Base-by-base conservation (phyloP, 352 stramenopile genomes). In the Pythium biforme region DNA sequence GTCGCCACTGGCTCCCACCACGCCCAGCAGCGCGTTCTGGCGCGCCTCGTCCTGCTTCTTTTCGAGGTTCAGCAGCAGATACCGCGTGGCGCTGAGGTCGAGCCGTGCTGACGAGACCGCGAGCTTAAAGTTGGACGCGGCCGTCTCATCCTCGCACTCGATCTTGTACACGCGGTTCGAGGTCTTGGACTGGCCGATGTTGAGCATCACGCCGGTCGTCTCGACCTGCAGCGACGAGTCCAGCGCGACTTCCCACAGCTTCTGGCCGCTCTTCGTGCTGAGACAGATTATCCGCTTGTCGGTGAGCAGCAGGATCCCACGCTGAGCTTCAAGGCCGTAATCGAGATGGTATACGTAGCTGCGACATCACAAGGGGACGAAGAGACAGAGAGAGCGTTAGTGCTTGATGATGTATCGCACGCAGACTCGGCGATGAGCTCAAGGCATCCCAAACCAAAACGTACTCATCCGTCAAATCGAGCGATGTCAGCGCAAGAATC, bases 281-380 rank as follows among this genome's bases (percentile, higher is more conserved):
- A 94, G 66, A 56, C 86, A 94, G 40, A 89, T 74, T 15, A 94
- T 74, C 7, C 86, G 83, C 66, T 94, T 94, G 61, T 94, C 83
- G 3, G 86, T 94, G 27, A 94, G 79, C 64, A 94, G 59, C 31
- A 94, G 64, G 23, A 94, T 72, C 0, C 85, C 85, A 1, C 81
- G 81, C 34, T 81, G 73, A 1, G 77, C 69, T 22, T 90, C 81
- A 5, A 88, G 71, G 11, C 82, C 82, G 52, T 91, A 91, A 64
- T 93, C 84, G 14, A 93, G 72, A 58, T 94, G 86, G 63, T 86
- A 94, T 23, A 94, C 81, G 54, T 93, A 93, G 55, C 83, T 93
- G 45, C 31, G 69, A 34, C 15, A 37, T 41, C 19, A 25, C 4
- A 26, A 47, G 40, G 17, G 22, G 20, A 31, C n/a, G n/a, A n/a